Conservation (phyloP, 2,329 filamentous ascomycete genomes). For the Bisporella sp. region DNA sequence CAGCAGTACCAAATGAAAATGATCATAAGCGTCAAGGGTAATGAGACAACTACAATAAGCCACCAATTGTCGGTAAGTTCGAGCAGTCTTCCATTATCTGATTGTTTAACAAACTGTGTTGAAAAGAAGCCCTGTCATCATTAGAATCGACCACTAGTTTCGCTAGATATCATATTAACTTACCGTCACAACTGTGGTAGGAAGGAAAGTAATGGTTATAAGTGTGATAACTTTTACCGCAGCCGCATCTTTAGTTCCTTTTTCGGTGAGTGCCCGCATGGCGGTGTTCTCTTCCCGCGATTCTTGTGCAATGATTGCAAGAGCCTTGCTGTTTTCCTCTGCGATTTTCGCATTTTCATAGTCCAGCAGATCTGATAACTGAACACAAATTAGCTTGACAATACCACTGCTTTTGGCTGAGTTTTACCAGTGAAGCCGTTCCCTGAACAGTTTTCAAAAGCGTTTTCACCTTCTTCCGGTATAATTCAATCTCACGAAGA, state of each 20-base stretch:
- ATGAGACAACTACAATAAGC: no score
- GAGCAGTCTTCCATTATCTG: no score
- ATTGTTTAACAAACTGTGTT: conserved; percentile 15
- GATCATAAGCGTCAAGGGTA: no score
- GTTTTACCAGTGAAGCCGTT: no score
- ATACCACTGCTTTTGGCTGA: no score
- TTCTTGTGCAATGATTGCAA: conserved; percentile 8
- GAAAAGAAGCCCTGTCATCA: conserved; percentile 16
- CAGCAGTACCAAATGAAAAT: no score
- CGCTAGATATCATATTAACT: background rate
- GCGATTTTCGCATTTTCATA: conserved; percentile 5
- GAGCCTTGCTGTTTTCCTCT: conserved; percentile 1
- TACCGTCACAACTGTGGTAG: conserved; percentile 17
- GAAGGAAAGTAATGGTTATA: conserved; percentile 19
- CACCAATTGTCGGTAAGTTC: no score
- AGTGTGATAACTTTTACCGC: conserved; percentile 20
- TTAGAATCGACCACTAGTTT: no score
- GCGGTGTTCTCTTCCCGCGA: conserved; percentile 11
- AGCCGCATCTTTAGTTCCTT: conserved; percentile 17
- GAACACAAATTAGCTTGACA: no score
- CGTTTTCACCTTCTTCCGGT: conserved; percentile 4
- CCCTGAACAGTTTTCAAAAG: background rate
- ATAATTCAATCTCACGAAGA: conserved; percentile 8
- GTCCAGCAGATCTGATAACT: conserved; percentile 15
- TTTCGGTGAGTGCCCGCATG: conserved; percentile 15